These are phyloP conservation scores for Cladosporium sp. DNA, from an alignment of 2,329 filamentous ascomycete genomes.

Conservation along the genomic window DNA sequence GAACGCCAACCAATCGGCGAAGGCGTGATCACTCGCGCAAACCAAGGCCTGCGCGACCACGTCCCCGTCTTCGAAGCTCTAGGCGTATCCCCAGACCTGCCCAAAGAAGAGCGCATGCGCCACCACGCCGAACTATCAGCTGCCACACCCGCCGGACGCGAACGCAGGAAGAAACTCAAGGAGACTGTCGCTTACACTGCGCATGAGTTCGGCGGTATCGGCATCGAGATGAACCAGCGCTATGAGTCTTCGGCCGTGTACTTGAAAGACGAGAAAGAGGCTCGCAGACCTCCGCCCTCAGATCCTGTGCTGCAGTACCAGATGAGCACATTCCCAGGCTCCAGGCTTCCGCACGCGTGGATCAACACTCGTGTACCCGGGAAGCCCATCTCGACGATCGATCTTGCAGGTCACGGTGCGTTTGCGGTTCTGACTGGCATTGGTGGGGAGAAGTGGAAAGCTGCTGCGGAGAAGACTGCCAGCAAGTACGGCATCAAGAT, in stretches of 20 bases:
- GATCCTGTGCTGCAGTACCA: constrained; percentile 44
- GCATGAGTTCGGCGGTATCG: constrained; percentile 54
- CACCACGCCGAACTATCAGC: constrained; percentile 33
- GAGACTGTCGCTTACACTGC: constrained; percentile 33
- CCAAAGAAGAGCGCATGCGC: constrained; percentile 29
- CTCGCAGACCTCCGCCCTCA: constrained; percentile 25
- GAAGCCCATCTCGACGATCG: constrained; percentile 56
- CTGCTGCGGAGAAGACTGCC: constrained; percentile 46
- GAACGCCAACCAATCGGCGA: constrained; percentile 45
- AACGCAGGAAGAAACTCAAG: constrained; percentile 40
- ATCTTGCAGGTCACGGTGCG: constrained; percentile 58
- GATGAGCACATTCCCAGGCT: constrained; percentile 57
- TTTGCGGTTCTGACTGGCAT: constrained; percentile 51
- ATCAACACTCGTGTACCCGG: constrained; percentile 51
- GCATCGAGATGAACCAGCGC: constrained; percentile 60
- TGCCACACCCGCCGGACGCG: constrained; percentile 33
- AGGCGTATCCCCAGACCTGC: constrained; percentile 24
- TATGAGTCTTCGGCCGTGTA: constrained; percentile 48
- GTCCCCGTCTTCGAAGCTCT: constrained; percentile 34
- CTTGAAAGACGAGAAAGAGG: constrained; percentile 30
- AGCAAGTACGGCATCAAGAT: constrained; percentile 49
- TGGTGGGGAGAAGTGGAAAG: constrained; percentile 57
- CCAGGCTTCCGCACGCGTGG: constrained; percentile 64
- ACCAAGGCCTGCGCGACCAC: constrained; percentile 58
- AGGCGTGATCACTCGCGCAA: constrained; percentile 57